Conservation (phyloP, 1,284 basidiomycete genomes). For the Fomitopsis palustris region DNA sequence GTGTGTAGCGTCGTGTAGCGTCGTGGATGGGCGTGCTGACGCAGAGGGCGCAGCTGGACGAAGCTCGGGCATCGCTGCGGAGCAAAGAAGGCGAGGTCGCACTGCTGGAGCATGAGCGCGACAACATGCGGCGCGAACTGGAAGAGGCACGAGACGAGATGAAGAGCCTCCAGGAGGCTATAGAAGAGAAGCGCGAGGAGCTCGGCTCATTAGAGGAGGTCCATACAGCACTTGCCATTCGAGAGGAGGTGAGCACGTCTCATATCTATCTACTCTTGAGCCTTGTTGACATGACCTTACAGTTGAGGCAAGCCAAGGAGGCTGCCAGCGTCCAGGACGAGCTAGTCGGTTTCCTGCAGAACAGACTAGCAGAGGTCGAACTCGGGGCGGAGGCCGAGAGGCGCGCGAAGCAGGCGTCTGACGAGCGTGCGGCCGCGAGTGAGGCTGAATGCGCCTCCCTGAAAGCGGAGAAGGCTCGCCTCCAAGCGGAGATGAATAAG, state of each 20-base stretch:
- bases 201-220: background rate
- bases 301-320: slow-evolving; percentile 1
- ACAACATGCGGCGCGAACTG: background rate
- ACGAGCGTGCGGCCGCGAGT: background rate
- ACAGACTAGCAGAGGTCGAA: background rate
- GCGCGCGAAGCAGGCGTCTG: background rate
- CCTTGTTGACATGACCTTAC: background rate
- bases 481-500: background rate
- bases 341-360: background rate
- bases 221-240: background rate
- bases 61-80: background rate
- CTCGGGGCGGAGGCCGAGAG: background rate
- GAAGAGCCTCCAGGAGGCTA: background rate
- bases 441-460: background rate
- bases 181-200: slow-evolving; percentile 1
- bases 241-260: background rate
- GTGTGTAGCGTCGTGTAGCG: background rate
- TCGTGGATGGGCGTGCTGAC: background rate
- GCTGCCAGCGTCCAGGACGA: background rate
- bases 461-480: background rate
- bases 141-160: background rate
- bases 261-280: background rate
- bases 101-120: background rate
- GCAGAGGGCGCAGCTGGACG: background rate
- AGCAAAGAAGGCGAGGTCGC: background rate